Percentiles rank a stretch among this genome's conserved stretches.
Conservation (phyloP, 2,329 filamentous ascomycete species). For the Nannizziopsis arthrosporioides region DNA sequence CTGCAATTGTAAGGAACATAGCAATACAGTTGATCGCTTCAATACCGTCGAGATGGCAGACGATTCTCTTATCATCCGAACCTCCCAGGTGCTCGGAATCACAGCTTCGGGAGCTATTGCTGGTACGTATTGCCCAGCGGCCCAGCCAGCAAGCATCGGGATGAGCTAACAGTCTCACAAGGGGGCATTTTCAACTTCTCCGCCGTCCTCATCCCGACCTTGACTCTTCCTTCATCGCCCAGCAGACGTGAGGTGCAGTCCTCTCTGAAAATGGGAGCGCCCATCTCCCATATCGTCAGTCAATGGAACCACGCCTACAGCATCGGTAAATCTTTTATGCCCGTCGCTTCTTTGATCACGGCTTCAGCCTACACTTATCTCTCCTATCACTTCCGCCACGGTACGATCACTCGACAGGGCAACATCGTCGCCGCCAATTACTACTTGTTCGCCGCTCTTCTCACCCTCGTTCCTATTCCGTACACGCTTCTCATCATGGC, state of each 20-base stretch:
- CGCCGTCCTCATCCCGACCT: constrained; percentile 11
- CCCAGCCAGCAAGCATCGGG: neutral
- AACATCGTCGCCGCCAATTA: constrained; percentile 12
- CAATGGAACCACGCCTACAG: constrained; percentile 28
- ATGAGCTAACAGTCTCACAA: neutral
- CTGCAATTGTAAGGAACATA: too few relatives aligned
- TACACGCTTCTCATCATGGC: constrained; percentile 24
- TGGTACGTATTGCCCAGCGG: constrained; percentile 1
- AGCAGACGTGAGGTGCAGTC: constrained; percentile 13
- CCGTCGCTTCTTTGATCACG: constrained; percentile 43
- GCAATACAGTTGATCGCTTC: neutral
- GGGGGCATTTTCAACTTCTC: constrained; percentile 14
- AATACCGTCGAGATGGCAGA: constrained; percentile 7
- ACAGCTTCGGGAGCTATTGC: constrained; percentile 12
- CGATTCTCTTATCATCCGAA: constrained; percentile 8
- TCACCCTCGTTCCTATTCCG: constrained; percentile 26
- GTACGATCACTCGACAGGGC: constrained; percentile 10
- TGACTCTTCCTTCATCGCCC: constrained; percentile 11
- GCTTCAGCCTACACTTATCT: constrained; percentile 40
- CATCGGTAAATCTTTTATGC: constrained; percentile 43
- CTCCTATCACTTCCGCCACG: constrained; percentile 19
- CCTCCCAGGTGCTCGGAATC: constrained; percentile 13
- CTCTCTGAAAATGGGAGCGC: constrained; percentile 10
- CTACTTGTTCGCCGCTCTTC: constrained; percentile 21
- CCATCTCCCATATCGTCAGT: constrained; percentile 20